Evolutionary conservation across 2,329 filamentous ascomycete species (phyloP).

Genomic region (Fusarium mangiferae): DNA sequence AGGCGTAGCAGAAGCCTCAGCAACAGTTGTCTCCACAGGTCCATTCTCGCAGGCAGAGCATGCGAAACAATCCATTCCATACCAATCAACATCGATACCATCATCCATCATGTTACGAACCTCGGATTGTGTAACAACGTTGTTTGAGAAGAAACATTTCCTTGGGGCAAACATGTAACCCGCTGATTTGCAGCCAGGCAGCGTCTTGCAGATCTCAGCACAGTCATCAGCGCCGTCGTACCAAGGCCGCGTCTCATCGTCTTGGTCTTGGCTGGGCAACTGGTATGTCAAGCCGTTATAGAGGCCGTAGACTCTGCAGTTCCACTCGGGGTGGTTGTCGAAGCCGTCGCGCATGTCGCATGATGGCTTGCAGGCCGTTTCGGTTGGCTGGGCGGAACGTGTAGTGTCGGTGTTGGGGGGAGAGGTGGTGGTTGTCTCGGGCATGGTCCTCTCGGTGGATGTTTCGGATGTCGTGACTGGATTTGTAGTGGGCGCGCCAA

Average conservation of each 20-base stretch:
- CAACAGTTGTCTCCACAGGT: not conserved
- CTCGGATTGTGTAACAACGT: not conserved
- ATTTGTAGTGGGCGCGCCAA: not conserved
- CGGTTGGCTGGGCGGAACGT: not conserved
- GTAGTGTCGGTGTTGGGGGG: not conserved
- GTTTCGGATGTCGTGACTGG: not conserved
- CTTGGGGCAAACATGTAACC: not conserved
- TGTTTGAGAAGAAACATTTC: not conserved
- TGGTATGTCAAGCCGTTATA: not conserved
- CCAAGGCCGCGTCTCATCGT: not conserved
- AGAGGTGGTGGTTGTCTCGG: not conserved
- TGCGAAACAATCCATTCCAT: not conserved
- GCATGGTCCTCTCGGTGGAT: not conserved
- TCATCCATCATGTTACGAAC: not conserved
- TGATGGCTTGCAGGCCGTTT: not conserved
- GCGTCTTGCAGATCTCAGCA: not conserved
- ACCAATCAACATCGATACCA: not conserved
- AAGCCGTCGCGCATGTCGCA: not conserved
- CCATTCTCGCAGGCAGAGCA: not conserved
- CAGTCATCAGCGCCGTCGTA: not conserved
- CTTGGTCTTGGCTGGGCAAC: not conserved
- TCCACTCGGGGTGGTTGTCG: not conserved
- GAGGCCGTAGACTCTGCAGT: not conserved
- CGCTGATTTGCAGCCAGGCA: not conserved
- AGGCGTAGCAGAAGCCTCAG: not conserved